Evolutionary conservation across 129 eudicot genomes (phyloP), one percentile per base, ranked within the genome.

Genomic region (Mikania micrantha): DNA sequence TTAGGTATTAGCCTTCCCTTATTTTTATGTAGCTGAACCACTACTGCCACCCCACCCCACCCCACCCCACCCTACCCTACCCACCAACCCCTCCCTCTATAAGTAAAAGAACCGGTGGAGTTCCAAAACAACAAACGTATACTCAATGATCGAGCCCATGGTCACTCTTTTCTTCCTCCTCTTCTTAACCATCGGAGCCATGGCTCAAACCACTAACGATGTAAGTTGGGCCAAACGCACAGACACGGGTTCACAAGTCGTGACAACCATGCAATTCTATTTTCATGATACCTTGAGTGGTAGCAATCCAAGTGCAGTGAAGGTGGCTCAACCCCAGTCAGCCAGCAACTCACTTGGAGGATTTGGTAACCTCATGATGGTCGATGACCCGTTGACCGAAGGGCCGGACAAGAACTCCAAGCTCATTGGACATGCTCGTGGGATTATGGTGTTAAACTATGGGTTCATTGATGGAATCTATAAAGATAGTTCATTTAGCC

Each of bases 231-330:
- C 86, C 40, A 84, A 74, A 63, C 57, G 89, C 11, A 81, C 70
- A 4, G 83, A 79, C 31, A 59, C 79, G 0, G 84, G 82, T 2
- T 69, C 69, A 17, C 83, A 80, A 74, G 86, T 80, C 2, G 80
- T 85, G 9, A 85, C 87, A 4, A 87, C 70, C 34, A 79, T 90
- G 44, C 85, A 80, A 28, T 90, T 90, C 75, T 90, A 90, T 61
- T 84, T 87, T 78, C 97, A 90, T 52, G 97, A 90, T 74, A 82
- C 57, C 2, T 44, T 82, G 6, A 77, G 87, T 6, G 92, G 92
- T 3, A 63, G 56, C 3, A 71, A 71, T 50, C 92, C 89, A 4
- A 76, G 71, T n/a, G 95, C 87, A 0, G 41, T 78, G 15, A 42
- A 35, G 35, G 79, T 88, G 25, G 97, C 86, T 32, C 77, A 79